Percentiles rank a stretch among this genome's conserved stretches.
These are phyloP conservation scores for Boletus tylopilopsis DNA, from an alignment of 768 basidiomycete genomes.

Conservation along the genomic window DNA sequence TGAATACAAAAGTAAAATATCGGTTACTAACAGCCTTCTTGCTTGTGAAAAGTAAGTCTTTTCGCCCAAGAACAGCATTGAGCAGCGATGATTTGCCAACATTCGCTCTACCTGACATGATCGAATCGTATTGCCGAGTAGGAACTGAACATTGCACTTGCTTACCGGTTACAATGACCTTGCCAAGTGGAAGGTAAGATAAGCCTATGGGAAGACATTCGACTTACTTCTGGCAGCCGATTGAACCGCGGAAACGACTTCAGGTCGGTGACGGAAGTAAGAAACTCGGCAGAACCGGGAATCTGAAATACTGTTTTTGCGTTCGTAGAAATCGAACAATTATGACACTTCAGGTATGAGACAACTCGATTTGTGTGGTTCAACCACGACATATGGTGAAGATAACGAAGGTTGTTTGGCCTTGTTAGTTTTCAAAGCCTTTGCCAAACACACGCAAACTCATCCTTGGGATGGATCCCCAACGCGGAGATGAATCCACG, in stretches of 20 bases:
- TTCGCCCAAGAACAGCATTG: constrained; percentile 63
- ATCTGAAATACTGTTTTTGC: constrained; percentile 19
- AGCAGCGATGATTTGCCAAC: constrained; percentile 73
- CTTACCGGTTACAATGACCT: constrained; percentile 30
- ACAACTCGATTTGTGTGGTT: neutral
- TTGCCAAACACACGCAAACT: constrained; percentile 23
- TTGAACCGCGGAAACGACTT: constrained; percentile 16
- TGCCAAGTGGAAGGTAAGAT: constrained; percentile 2
- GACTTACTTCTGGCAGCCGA: constrained; percentile 29
- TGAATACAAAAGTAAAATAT: neutral
- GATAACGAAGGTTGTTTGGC: constrained; percentile 9
- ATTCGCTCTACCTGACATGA: constrained; percentile 63
- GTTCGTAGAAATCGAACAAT: constrained; percentile 1
- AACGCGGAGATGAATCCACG: constrained; percentile 40
- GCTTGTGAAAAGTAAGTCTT: constrained; percentile 55
- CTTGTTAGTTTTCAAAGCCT: constrained; percentile 22
- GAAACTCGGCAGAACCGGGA: constrained; percentile 28
- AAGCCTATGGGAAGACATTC: neutral
- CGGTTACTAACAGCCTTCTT: constrained; percentile 58
- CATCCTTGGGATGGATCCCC: constrained; percentile 21
- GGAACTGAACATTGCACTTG: neutral
- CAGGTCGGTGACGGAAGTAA: constrained; percentile 16
- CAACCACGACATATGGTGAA: constrained; percentile 14
- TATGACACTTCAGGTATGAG: neutral
- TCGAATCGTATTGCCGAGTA: neutral